Evolutionary conservation across 2,329 filamentous ascomycete species (phyloP), one percentile per base, ranked within the genome.

Genomic region (Cercospora brassicicola): DNA sequence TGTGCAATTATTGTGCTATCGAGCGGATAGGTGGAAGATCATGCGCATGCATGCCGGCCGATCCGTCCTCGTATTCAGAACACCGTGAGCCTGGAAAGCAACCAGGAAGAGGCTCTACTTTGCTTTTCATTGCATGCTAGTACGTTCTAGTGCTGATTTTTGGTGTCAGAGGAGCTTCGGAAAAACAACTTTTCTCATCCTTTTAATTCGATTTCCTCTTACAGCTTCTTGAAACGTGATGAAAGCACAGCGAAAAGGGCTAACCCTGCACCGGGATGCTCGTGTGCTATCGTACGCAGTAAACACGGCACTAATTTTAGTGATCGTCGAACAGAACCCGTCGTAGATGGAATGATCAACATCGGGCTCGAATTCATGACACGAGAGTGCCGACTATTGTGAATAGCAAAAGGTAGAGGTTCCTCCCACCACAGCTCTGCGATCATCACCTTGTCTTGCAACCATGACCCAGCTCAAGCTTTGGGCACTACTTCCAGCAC

Each of bases 401-500:
- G 3, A 2, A 53, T 11, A 23, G 23, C 48, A 53, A 53, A 26
- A 53, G 23, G 18, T 5, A 26, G 23, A 53, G 10, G 6, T 23
- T 2, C 3, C 18, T 6, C 48, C 18, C 1, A 53, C 4, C 0
- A 3, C 48, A 26, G 20, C 48, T 53, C 8, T 26, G 48, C 48
- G 23, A 11, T 28, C 20, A 23, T 23, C 23, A 53, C 23, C 18
- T 53, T 28, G 48, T 53, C 20, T 15, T 28, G 5, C 55, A 33
- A 33, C 55, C 55, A 57, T 57, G 55, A n/a, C 55, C 7, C 26
- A 31, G 55, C 55, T 57, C 26, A 57, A 57, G 30, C 30, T 30
- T 33, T 57, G 55, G 28, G 33, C 39, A 3, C 13, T 65, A 8
- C 56, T 69, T 30, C 28, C 67, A 42, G 64, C 61, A n/a, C 13